A percentile compares a stretch with the other conserved stretches of the same genome.
phyloP scores from a whole-genome alignment of 305 asterid genomes.

The Galium porrigens region DNA sequence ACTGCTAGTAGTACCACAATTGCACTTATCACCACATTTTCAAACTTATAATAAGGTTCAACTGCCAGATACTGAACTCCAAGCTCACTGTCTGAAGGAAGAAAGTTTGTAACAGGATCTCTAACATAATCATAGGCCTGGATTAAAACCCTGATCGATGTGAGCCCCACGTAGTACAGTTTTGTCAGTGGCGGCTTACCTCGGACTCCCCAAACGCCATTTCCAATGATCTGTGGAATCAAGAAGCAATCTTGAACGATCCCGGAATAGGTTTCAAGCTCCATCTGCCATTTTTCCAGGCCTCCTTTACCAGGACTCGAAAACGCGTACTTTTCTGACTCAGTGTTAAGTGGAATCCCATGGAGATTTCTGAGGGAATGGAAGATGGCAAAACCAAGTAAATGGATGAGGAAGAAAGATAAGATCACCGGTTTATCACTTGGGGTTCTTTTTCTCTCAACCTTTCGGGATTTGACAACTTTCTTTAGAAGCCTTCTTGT shows the following conservation, averaged over 20 bases:
- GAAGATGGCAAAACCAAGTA: conserved; percentile 3
- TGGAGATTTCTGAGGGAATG: not conserved
- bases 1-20: conserved; percentile 9
- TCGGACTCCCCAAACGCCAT: conserved; percentile 14
- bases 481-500: not conserved
- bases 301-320: not conserved
- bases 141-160: conserved; percentile 14
- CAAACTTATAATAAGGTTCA: conserved; percentile 8
- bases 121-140: conserved; percentile 14
- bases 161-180: conserved; percentile 17
- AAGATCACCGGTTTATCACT: conserved; percentile 11
- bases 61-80: conserved; percentile 10
- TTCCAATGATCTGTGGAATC: conserved; percentile 19
- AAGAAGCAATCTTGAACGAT: conserved; percentile 19
- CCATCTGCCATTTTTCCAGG: conserved; percentile 13
- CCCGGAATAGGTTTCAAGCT: conserved; percentile 10
- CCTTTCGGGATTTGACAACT: not conserved
- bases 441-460: conserved; percentile 1
- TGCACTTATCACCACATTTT: conserved; percentile 4
- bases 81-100: not conserved
- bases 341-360: not conserved
- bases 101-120: conserved; percentile 15
- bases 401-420: conserved; percentile 1
- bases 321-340: not conserved
- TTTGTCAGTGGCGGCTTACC: conserved; percentile 14